phyloP scores from a whole-genome alignment of 441 rosid species.

The Gossypium gossypioides region DNA sequence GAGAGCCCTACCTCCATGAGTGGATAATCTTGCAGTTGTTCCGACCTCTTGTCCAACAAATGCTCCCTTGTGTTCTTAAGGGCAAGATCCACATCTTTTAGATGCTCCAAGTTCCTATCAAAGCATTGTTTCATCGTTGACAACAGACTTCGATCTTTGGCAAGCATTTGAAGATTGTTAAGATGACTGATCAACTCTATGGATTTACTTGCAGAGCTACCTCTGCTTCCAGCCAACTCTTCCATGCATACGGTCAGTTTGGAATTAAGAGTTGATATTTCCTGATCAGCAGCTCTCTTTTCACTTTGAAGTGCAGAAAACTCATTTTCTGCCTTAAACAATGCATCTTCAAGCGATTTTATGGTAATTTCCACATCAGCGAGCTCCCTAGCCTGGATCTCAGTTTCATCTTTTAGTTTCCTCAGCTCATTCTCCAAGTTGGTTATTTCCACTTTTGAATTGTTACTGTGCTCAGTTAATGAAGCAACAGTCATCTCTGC shows the following conservation, averaged over 20 bases:
- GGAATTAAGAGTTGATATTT: constrained; percentile 52
- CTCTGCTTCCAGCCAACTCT: constrained; percentile 62
- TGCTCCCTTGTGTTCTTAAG: constrained; percentile 34
- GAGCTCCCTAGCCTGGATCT: constrained; percentile 26
- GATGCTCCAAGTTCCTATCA: constrained; percentile 39
- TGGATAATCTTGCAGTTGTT: constrained; percentile 25
- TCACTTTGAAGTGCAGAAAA: constrained; percentile 51
- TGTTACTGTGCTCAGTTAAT: constrained; percentile 44
- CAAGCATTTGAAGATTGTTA: constrained; percentile 42
- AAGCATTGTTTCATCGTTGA: constrained; percentile 43
- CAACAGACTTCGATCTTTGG: constrained; percentile 42
- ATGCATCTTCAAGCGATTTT: constrained; percentile 56
- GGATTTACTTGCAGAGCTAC: constrained; percentile 44
- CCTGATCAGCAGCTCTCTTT: constrained; percentile 48
- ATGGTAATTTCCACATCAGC: constrained; percentile 35
- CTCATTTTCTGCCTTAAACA: constrained; percentile 43
- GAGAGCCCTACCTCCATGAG: constrained; percentile 33
- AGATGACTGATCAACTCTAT: constrained; percentile 48
- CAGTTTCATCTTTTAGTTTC: constrained; percentile 50
- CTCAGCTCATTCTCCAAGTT: constrained; percentile 47
- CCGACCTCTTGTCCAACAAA: constrained; percentile 25
- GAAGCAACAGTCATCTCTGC: constrained; percentile 38
- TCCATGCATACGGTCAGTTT: constrained; percentile 71
- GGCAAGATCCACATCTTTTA: constrained; percentile 50
- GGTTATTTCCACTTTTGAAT: constrained; percentile 28